These are phyloP conservation scores for Wickerhamia fluorescens DNA, from an alignment of 805 yeast species.

Conservation along the genomic window DNA sequence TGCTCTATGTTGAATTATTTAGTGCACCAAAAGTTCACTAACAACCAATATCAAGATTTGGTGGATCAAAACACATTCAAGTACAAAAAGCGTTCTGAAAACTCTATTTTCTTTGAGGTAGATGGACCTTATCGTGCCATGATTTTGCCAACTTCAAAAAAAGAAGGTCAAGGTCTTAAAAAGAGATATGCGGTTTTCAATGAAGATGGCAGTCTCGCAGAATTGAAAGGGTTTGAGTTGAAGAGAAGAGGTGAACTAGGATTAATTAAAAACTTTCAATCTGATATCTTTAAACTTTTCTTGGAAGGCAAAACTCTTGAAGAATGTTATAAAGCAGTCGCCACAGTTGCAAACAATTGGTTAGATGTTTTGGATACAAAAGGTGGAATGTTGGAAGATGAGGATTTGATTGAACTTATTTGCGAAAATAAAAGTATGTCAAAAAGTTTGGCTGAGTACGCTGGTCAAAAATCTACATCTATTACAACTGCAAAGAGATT, in stretches of 20 bases:
- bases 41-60: conserved; percentile 87
- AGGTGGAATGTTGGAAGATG: conserved; percentile 85
- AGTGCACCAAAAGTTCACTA: conserved; percentile 87
- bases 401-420: conserved; percentile 88
- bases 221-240: conserved; percentile 92
- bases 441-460: conserved; percentile 83
- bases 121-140: conserved; percentile 98
- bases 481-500: conserved; percentile 91
- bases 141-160: conserved; percentile 95
- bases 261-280: conserved; percentile 87
- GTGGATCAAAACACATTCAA: conserved; percentile 60
- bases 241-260: conserved; percentile 96
- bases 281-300: conserved; percentile 87
- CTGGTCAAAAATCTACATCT: conserved; percentile 84
- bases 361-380: conserved; percentile 83
- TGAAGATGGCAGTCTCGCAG: conserved; percentile 89
- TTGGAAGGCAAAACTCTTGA: conserved; percentile 77
- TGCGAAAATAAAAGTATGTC: conserved; percentile 96
- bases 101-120: conserved; percentile 94
- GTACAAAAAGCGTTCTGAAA: conserved; percentile 78
- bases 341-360: conserved; percentile 93
- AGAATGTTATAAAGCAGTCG: conserved; percentile 81
- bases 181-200: conserved; percentile 97
- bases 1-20: conserved; percentile 93
- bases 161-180: conserved; percentile 94